Percentiles rank a stretch among this genome's conserved stretches.
phyloP scores from a whole-genome alignment of 1,284 basidiomycete species.

The Malassezia nana region DNA sequence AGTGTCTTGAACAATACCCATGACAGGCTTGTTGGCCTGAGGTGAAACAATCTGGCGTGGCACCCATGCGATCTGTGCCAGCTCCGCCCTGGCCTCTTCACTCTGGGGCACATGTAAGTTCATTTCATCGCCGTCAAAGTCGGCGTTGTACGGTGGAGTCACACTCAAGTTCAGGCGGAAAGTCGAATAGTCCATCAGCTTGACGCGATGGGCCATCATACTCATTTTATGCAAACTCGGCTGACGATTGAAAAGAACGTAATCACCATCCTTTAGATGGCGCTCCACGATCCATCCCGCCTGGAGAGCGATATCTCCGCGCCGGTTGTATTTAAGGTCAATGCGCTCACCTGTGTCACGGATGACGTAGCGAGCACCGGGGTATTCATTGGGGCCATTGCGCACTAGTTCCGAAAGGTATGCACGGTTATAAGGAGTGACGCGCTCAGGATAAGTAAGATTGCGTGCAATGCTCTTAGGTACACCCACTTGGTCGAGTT shows the following conservation, averaged over 20 bases:
- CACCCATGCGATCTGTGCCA: slow-evolving; percentile 99
- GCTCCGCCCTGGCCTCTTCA: slow-evolving; percentile 95
- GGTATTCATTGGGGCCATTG: slow-evolving; percentile 89
- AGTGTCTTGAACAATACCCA: slow-evolving; percentile 99
- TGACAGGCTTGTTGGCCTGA: slow-evolving; percentile 98
- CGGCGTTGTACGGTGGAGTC: slow-evolving; percentile 49
- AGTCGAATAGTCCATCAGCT: slow-evolving; percentile 97
- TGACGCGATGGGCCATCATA: slow-evolving; percentile 99
- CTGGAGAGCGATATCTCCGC: slow-evolving; percentile 82
- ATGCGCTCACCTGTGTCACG: slow-evolving; percentile 96
- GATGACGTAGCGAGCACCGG: slow-evolving; percentile 92
- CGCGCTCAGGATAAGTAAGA: slow-evolving; percentile 92
- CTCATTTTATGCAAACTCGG: slow-evolving; percentile 99
- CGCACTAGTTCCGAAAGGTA: slow-evolving; percentile 92
- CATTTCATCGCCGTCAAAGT: slow-evolving; percentile 99
- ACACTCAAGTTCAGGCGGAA: slow-evolving; percentile 95
- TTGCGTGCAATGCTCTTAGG: slow-evolving; percentile 97
- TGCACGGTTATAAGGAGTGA: slow-evolving; percentile 93
- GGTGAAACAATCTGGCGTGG: slow-evolving; percentile 97
- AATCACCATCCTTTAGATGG: slow-evolving; percentile 85
- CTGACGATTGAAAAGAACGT: slow-evolving; percentile 94
- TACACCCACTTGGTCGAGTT: slow-evolving; percentile 93
- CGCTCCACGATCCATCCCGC: slow-evolving; percentile 98
- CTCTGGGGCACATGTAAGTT: slow-evolving; percentile 91
- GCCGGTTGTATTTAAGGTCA: slow-evolving; percentile 81